These are phyloP conservation scores for Penicillium alfredii DNA, from an alignment of 495 filamentous ascomycete species.

Conservation along the genomic window DNA sequence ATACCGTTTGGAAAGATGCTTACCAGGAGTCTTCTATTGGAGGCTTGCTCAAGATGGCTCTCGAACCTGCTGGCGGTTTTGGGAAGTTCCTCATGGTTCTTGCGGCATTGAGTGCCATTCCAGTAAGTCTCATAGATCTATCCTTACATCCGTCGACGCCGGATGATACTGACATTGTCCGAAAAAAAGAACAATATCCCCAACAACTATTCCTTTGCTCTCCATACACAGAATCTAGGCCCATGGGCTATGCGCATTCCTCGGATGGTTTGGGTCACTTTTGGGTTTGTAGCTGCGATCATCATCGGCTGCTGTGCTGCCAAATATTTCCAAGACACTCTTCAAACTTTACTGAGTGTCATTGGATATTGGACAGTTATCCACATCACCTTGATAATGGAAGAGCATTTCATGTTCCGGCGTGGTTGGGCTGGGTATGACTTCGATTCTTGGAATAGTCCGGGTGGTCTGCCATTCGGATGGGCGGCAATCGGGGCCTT, in stretches of 20 bases:
- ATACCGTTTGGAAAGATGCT: conserved; percentile 41
- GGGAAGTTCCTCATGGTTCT: conserved; percentile 35
- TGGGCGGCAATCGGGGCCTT: conserved; percentile 59
- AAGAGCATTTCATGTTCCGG: conserved; percentile 67
- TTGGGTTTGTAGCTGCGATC: conserved; percentile 19
- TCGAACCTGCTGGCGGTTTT: conserved; percentile 42
- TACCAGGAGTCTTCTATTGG: conserved; percentile 52
- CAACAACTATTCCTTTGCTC: conserved; percentile 26
- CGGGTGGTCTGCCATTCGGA: conserved; percentile 53
- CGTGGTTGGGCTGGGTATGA: conserved; percentile 52
- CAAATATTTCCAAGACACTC: conserved; percentile 19
- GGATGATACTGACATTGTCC: no score
- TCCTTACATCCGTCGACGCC: no score
- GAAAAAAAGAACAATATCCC: conserved; percentile 28
- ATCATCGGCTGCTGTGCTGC: conserved; percentile 23
- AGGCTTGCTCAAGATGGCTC: conserved; percentile 52
- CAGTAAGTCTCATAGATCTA: no score
- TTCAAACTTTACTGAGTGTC: conserved; percentile 24
- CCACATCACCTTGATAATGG: conserved; percentile 58
- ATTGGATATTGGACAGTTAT: conserved; percentile 68
- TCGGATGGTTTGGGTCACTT: conserved; percentile 22
- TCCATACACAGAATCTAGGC: conserved; percentile 30
- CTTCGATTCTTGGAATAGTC: conserved; percentile 50
- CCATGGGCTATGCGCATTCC: conserved; percentile 30
- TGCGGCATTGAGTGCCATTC: conserved; percentile 31